Conservation (phyloP, 1,284 basidiomycete species). For the Austroboletus niveus region DNA sequence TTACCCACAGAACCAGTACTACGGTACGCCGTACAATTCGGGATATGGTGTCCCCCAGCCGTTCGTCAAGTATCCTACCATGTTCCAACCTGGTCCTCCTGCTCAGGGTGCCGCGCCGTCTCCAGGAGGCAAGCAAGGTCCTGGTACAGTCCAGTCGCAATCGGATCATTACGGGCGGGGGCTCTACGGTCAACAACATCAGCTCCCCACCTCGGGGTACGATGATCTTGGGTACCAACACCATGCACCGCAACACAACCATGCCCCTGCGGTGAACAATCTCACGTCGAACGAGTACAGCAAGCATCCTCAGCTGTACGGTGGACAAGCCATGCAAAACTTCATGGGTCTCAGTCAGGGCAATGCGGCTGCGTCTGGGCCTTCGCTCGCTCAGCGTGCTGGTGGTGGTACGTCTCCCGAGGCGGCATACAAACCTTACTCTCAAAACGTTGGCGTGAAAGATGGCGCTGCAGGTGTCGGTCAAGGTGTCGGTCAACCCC, state of each 20-base stretch:
- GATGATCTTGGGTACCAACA: constrained; percentile 66
- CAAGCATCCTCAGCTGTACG: constrained; percentile 61
- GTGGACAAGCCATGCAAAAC: constrained; percentile 60
- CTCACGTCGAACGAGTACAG: constrained; percentile 59
- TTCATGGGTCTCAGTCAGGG: constrained; percentile 67
- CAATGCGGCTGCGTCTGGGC: constrained; percentile 42
- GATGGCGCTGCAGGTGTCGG: constrained; percentile 53
- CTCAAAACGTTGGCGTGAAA: constrained; percentile 49
- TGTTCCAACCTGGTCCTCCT: constrained; percentile 67
- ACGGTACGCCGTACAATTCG: constrained; percentile 67
- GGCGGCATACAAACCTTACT: constrained; percentile 71
- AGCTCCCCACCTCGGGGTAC: constrained; percentile 52
- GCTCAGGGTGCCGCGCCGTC: constrained; percentile 61
- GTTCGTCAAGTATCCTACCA: constrained; percentile 71
- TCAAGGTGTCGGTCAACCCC: constrained; percentile 41
- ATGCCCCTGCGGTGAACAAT: constrained; percentile 51
- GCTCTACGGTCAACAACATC: constrained; percentile 61
- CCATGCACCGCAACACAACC: constrained; percentile 49
- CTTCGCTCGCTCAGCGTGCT: constrained; percentile 45
- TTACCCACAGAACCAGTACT: constrained; percentile 73
- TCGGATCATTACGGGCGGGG: constrained; percentile 56
- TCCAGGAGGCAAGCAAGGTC: constrained; percentile 60
- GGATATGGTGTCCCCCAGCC: constrained; percentile 67
- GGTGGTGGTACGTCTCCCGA: constrained; percentile 61
- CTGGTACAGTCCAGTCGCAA: constrained; percentile 55